Conservation (phyloP, 2,329 filamentous ascomycete genomes). For the Pseudogymnoascus sp. region DNA sequence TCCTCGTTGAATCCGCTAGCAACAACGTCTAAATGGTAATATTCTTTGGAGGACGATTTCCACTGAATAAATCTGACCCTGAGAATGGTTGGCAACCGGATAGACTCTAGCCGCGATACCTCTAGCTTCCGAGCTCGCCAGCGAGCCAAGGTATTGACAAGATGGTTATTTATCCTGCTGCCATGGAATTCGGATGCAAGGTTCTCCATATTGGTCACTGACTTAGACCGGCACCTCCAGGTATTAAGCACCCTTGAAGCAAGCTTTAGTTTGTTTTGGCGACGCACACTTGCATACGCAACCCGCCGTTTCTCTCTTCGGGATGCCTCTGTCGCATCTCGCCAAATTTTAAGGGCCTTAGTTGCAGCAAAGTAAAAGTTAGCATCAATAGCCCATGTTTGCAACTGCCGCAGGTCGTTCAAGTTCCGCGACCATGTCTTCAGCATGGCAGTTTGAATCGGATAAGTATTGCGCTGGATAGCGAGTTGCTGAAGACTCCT, state of each 20-base stretch:
- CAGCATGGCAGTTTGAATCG: slow-evolving; percentile 17
- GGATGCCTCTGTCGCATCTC: slow-evolving; percentile 19
- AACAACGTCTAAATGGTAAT: slow-evolving; percentile 22
- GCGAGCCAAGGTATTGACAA: slow-evolving; percentile 25
- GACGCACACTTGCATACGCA: slow-evolving; percentile 25
- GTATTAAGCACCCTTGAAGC: slow-evolving; percentile 19
- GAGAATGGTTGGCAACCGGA: slow-evolving; percentile 19
- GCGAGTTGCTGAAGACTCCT: slow-evolving; percentile 20
- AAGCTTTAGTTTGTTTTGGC: slow-evolving; percentile 25
- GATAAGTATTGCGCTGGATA: slow-evolving; percentile 17
- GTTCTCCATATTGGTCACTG: slow-evolving; percentile 23
- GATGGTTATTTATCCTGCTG: slow-evolving; percentile 22
- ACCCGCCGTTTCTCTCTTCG: slow-evolving; percentile 26
- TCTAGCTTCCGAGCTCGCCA: slow-evolving; percentile 25
- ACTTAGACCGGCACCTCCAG: slow-evolving; percentile 21
- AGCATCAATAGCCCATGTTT: slow-evolving; percentile 22
- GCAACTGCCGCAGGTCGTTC: slow-evolving; percentile 19
- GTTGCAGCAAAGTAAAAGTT: slow-evolving; percentile 25
- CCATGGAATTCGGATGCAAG: slow-evolving; percentile 20
- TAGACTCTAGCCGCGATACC: slow-evolving; percentile 21
- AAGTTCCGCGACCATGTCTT: slow-evolving; percentile 18
- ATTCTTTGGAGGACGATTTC: slow-evolving; percentile 20
- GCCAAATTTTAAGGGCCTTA: slow-evolving; percentile 25
- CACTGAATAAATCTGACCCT: slow-evolving; percentile 23
- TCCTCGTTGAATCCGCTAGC: slow-evolving; percentile 24